Evolutionary conservation across 257 asterid genomes (phyloP), one percentile per base, ranked within the genome.

Genomic region (Linaria vulgaris): DNA sequence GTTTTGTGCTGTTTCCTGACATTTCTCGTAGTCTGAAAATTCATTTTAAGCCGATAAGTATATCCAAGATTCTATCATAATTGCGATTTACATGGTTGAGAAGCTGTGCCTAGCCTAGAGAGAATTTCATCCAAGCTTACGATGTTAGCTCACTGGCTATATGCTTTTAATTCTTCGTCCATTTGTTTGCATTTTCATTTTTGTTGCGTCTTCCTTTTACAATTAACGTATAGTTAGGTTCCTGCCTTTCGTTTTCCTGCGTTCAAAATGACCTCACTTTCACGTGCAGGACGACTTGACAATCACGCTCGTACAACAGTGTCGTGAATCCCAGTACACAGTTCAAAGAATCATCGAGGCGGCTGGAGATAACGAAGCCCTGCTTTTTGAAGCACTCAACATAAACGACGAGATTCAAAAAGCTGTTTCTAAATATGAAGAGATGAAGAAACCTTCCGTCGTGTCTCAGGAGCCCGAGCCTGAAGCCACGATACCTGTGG

Each of bases 401-500:
- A 82, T 94, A 73, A 94, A 90, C 41, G 99, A 94, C 44, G 99
- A 94, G 73, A 79, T 94, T 41, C 97, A 81, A 51, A 90, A 90
- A 72, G 96, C 82, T 39, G 78, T 94, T 30, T 76, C 85, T 16
- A 94, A 85, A 74, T 94, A 84, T 24, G 89, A 94, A 45, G 96
- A 88, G 61, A 72, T 94, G 86, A 87, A 73, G 73, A 76, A 74
- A 37, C 95, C 96, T 12, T 19, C 76, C 27, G 87, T 23, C 51
- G 85, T 73, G 49, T 83, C 76, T 25, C 77, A 67, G 61, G 91
- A 80, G 70, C 88, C 86, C 9, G 95, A 84, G 81, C 96, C 99
- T 11, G n/a, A n/a, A n/a, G 99, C 99, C 27, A 81, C 84, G 92
- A 90, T 94, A 56, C 97, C 96, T 0, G 92, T 87, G 21, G 96